Percentiles rank a stretch among this genome's conserved stretches.
phyloP scores from a whole-genome alignment of 176 grass and related monocot genomes.

The Themeda triandra region DNA sequence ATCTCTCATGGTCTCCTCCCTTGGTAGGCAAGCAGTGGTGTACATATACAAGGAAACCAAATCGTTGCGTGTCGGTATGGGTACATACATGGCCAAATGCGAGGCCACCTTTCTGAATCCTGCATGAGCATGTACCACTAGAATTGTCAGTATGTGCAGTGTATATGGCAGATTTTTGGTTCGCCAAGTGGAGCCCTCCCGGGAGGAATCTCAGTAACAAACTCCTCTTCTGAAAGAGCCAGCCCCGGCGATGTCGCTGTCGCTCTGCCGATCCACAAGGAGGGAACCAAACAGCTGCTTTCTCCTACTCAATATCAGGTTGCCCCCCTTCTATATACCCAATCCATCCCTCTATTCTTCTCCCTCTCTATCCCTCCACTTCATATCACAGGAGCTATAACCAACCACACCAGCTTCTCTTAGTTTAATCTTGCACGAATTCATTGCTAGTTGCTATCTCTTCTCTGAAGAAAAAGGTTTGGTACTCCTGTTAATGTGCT shows the following conservation, averaged over 20 bases:
- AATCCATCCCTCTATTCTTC: neutral
- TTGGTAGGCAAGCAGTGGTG: neutral
- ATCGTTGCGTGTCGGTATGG: neutral
- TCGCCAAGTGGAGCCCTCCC: slow-evolving; percentile 28
- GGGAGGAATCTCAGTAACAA: slow-evolving; percentile 60
- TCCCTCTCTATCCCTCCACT: neutral
- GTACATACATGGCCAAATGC: neutral
- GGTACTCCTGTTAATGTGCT: neutral
- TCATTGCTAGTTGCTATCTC: neutral
- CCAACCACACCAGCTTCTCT: neutral
- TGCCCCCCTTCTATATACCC: slow-evolving; percentile 39
- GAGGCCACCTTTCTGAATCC: slow-evolving; percentile 32
- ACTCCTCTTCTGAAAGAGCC: slow-evolving; percentile 3
- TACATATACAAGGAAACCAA: slow-evolving; percentile 1
- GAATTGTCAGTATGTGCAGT: slow-evolving; percentile 28
- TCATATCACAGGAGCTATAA: neutral
- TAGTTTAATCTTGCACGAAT: neutral
- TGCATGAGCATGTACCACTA: slow-evolving; percentile 39
- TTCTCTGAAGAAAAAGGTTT: slow-evolving; percentile 32
- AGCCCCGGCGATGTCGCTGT: slow-evolving; percentile 20
- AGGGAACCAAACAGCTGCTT: slow-evolving; percentile 42
- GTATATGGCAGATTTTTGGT: slow-evolving; percentile 25
- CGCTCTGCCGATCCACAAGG: slow-evolving; percentile 30
- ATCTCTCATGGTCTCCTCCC: neutral
- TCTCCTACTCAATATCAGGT: slow-evolving; percentile 38